Percentiles rank a stretch among this genome's conserved stretches.
Conservation (phyloP, 306 rosid species). For the Quercus mongolica region DNA sequence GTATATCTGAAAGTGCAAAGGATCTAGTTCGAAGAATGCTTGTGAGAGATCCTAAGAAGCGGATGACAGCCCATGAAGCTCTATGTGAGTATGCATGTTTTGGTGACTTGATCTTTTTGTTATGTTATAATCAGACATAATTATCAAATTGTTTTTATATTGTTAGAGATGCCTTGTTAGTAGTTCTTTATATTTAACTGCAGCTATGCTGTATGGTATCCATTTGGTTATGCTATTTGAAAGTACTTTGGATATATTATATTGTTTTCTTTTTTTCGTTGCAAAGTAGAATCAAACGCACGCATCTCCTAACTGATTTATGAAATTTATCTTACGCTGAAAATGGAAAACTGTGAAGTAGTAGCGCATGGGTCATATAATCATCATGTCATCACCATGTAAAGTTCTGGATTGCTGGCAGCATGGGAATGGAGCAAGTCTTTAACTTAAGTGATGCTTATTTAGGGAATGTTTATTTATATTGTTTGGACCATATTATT, state of each 20-base stretch:
- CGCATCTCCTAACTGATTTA: background rate
- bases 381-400: background rate
- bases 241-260: background rate
- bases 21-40: conserved; percentile 93
- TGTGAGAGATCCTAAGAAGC: conserved; percentile 78
- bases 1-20: conserved; percentile 80
- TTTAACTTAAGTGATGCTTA: background rate
- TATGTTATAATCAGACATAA: background rate
- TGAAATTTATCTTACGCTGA: conserved; percentile 4
- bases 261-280: background rate
- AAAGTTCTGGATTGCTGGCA: background rate
- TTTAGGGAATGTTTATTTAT: background rate
- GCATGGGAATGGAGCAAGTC: background rate
- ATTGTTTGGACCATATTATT: background rate
- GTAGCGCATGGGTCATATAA: background rate
- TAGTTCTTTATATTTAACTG: conserved; percentile 1
- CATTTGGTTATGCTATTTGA: background rate
- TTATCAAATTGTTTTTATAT: background rate
- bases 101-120: background rate
- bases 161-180: background rate
- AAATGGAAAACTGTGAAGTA: background rate
- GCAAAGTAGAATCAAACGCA: background rate
- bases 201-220: conserved; percentile 4
- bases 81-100: conserved; percentile 65
- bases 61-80: conserved; percentile 88